Percentiles rank a stretch among this genome's conserved stretches.
Conservation (phyloP, 305 asterid genomes). For the Solanum hybrid region DNA sequence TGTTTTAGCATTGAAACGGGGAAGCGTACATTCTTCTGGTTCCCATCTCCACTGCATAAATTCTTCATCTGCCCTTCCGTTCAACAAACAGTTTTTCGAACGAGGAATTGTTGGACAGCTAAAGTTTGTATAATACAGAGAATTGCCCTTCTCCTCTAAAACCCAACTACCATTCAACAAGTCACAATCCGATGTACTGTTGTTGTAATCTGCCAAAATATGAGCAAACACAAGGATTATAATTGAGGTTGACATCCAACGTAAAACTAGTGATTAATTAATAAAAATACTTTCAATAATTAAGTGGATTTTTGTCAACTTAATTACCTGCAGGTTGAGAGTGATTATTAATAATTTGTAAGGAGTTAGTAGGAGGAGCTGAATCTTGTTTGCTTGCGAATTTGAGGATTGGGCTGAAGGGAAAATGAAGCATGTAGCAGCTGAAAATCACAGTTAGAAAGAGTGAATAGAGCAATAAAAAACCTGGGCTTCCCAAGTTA, state of each 20-base stretch:
- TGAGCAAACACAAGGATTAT: not conserved
- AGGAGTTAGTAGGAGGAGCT: not conserved
- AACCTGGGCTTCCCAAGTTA: constrained; percentile 4
- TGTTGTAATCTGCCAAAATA: not conserved
- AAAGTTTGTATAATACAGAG: constrained; percentile 33
- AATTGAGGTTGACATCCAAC: no score
- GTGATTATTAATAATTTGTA: not conserved
- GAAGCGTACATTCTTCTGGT: constrained; percentile 49
- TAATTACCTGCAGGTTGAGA: not conserved
- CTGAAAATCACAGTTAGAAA: constrained; percentile 17
- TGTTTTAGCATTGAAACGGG: constrained; percentile 25
- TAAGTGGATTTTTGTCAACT: not conserved
- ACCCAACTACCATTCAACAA: constrained; percentile 58
- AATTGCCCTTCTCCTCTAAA: constrained; percentile 6
- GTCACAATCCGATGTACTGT: constrained; percentile 18
- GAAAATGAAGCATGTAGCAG: constrained; percentile 19
- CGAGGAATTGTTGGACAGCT: constrained; percentile 52
- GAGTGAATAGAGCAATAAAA: constrained; percentile 20
- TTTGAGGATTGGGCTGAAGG: not conserved
- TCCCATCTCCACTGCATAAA: constrained; percentile 76
- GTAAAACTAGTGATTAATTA: no score
- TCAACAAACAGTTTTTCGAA: constrained; percentile 40
- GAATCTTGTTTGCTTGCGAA: not conserved
- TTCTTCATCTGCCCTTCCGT: constrained; percentile 49
- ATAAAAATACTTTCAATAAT: no score